These are phyloP conservation scores for Metarhizium brunneum DNA, from an alignment of 2,329 filamentous ascomycete species.

Conservation along the genomic window DNA sequence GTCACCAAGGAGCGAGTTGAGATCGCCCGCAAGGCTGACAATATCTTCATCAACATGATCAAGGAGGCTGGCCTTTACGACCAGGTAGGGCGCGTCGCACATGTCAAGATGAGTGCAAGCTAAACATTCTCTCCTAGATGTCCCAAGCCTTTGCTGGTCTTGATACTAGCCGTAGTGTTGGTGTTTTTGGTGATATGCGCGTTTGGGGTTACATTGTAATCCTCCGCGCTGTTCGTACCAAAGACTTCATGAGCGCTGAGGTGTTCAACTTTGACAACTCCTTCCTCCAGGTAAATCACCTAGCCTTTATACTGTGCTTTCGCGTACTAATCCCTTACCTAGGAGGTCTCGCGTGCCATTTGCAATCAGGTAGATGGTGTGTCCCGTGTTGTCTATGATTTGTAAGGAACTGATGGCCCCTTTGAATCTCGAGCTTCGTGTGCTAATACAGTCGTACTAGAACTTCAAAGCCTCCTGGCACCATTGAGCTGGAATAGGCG, in stretches of 20 bases:
- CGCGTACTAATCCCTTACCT: no score
- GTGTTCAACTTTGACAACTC: conserved; percentile 48
- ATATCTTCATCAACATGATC: conserved; percentile 73
- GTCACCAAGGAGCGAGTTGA: conserved; percentile 70
- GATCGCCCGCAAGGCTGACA: conserved; percentile 68
- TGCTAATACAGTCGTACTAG: no score
- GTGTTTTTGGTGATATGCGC: conserved; percentile 17
- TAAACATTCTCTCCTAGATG: conserved; percentile 8
- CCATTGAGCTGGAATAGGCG: no score
- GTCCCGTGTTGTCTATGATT: no score
- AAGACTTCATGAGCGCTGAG: conserved; percentile 51
- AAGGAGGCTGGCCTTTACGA: conserved; percentile 62
- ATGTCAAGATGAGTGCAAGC: background rate
- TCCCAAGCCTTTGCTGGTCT: conserved; percentile 19
- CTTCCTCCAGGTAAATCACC: no score
- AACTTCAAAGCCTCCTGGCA: conserved; percentile 49
- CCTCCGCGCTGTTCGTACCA: conserved; percentile 7
- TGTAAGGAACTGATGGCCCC: no score
- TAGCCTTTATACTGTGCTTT: no score
- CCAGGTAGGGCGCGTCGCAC: conserved; percentile 25
- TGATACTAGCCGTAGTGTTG: conserved; percentile 13
- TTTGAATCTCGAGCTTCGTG: no score
- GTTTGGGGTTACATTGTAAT: conserved; percentile 12
- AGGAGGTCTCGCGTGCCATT: no score
- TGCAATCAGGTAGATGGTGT: no score